Base-by-base conservation (phyloP, 192 early-diverging fungal genomes). In the Chytriomyces confervae region DNA sequence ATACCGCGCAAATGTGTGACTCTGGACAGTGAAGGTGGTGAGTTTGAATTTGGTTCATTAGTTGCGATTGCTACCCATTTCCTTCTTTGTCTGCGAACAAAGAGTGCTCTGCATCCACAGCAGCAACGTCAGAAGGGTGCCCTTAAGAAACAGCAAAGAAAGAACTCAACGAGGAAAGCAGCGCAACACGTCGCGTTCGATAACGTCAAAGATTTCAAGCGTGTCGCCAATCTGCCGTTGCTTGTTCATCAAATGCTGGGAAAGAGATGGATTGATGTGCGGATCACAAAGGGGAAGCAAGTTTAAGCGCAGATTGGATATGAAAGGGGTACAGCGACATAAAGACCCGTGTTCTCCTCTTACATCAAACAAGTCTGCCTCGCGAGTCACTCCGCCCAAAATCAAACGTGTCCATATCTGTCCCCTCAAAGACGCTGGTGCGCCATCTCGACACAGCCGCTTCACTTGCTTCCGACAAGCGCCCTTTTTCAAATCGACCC, bases 101-200 rank as follows among this genome's bases (percentile, higher is more conserved):
- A 50, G 81, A 73, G 77, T 96, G 95, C 75, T 95, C 93, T 84
- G 70, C 5, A 61, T 10, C 36, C 36, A 36, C 4, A 36, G 36
- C 36, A 4, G 36, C 36, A 36, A 36, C 36, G 36, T 36, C 18
- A 72, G 44, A n/a, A 74, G 7, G 67, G 9, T 4, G 0, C 36
- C 1, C 18, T 9, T n/a, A 3, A 13, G 16, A 27, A 13, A 65
- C 63, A 27, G 62, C 13, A 60, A 53, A 50, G 1, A 13, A 7
- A 43, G 36, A 36, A 45, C 18, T 62, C 13, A 71, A 87, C 86
- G 66, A 2, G 96, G 96, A 81, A 93, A 98, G 82, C 96, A 96
- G 9, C 95, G 81, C 48, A 87, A 76, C 24, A 98, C 91, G 71
- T 98, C 97, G 27, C 91, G 86, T 67, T 97, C 96, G 66, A 98